phyloP scores from a whole-genome alignment of 768 basidiomycete genomes.

The Erythrobasidium yunnanense region DNA sequence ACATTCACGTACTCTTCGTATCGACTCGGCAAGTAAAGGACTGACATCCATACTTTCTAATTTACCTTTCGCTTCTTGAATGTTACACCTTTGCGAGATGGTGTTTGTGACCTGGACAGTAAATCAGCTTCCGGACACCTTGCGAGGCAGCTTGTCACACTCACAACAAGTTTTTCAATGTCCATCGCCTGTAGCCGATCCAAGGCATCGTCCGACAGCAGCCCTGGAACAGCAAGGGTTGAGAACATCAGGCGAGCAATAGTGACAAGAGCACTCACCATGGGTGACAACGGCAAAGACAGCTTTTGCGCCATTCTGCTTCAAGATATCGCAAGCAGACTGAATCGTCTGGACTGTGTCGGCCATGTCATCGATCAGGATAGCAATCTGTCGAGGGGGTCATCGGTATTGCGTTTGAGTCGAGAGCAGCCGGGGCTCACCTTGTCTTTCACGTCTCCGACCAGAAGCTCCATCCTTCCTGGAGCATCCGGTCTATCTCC shows the following conservation, averaged over 20 bases:
- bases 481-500: constrained; percentile 41
- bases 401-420: background rate
- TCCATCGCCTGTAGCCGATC: constrained; percentile 58
- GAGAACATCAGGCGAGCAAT: constrained; percentile 32
- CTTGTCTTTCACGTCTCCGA: constrained; percentile 87
- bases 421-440: constrained; percentile 41
- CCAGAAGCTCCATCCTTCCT: constrained; percentile 68
- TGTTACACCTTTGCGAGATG: constrained; percentile 67
- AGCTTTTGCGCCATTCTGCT: constrained; percentile 76
- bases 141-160: constrained; percentile 36
- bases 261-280: constrained; percentile 48
- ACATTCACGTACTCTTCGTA: constrained; percentile 61
- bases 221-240: constrained; percentile 46
- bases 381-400: constrained; percentile 54
- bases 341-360: constrained; percentile 85
- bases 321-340: constrained; percentile 70
- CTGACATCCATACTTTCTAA: constrained; percentile 82
- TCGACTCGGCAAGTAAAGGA: constrained; percentile 86
- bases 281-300: constrained; percentile 86
- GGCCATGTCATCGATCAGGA: constrained; percentile 97
- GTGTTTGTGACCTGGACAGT: constrained; percentile 75
- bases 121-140: background rate
- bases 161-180: constrained; percentile 72
- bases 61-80: constrained; percentile 51
- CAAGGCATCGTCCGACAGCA: constrained; percentile 68